Conservation (phyloP, 176 grass and related monocot genomes). For the Oryza officinalis region DNA sequence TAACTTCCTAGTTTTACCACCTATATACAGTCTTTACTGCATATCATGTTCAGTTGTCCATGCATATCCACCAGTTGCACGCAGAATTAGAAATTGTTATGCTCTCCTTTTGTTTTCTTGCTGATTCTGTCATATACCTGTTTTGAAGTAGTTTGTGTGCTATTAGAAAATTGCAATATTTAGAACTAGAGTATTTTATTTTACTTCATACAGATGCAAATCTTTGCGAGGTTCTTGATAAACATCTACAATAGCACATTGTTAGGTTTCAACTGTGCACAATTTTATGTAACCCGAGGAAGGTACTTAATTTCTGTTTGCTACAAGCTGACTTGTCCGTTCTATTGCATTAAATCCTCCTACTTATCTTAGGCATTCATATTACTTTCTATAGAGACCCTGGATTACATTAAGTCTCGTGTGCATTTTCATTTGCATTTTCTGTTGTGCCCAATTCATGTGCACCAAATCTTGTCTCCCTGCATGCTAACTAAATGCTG, state of each 20-base stretch:
- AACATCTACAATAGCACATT: conserved; percentile 15
- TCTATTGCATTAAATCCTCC: conserved; percentile 5
- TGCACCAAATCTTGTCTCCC: conserved; percentile 16
- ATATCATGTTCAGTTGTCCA: conserved; percentile 14
- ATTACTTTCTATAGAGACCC: conserved; percentile 4
- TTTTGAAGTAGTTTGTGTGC: neutral
- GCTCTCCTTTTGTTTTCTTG: neutral
- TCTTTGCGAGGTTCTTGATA: conserved; percentile 1
- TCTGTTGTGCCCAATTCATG: neutral
- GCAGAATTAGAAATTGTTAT: conserved; percentile 4
- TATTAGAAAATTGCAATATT: conserved; percentile 12
- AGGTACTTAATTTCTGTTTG: conserved; percentile 11
- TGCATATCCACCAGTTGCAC: neutral
- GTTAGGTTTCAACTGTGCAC: neutral
- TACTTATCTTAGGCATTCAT: conserved; percentile 17
- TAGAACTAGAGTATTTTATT: conserved; percentile 6
- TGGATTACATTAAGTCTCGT: neutral
- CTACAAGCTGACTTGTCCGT: conserved; percentile 15
- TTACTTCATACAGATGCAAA: conserved; percentile 22
- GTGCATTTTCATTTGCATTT: neutral
- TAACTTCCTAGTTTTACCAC: neutral
- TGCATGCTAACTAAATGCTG: conserved; percentile 6
- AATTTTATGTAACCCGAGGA: conserved; percentile 6
- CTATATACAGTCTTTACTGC: neutral
- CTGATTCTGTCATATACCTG: neutral